Evolutionary conservation across 805 yeast species (phyloP).

Genomic region (Candida ulmi): DNA sequence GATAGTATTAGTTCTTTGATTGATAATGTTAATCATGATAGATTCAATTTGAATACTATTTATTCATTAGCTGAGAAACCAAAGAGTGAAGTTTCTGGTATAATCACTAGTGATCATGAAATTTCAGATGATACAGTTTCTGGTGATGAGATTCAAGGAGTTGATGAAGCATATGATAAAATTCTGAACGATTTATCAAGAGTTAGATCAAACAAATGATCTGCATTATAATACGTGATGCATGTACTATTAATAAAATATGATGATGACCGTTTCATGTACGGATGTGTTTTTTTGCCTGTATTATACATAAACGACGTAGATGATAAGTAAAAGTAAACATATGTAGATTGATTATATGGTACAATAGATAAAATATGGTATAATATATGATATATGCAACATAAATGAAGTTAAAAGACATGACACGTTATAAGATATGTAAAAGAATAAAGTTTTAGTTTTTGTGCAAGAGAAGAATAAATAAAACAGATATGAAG

Average conservation of each 20-base stretch:
- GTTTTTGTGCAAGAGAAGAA: too few species aligned
- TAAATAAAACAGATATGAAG: too few species aligned
- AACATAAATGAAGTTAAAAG: too few species aligned
- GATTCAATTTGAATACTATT: slow-evolving; percentile 45
- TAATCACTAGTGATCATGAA: slow-evolving; percentile 3
- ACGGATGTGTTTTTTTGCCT: too few species aligned
- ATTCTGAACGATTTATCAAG: not conserved
- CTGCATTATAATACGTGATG: not conserved
- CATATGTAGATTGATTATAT: too few species aligned
- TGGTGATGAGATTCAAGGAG: slow-evolving; percentile 58
- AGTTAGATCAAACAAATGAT: not conserved
- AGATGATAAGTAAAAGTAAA: not conserved
- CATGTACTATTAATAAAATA: too few species aligned
- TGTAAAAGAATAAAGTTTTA: too few species aligned
- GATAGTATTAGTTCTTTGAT: slow-evolving; percentile 64
- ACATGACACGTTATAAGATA: too few species aligned
- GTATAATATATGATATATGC: too few species aligned
- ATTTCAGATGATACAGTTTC: slow-evolving; percentile 57
- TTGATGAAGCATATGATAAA: slow-evolving; percentile 3
- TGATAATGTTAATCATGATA: slow-evolving; percentile 53
- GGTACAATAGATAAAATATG: too few species aligned
- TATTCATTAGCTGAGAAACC: slow-evolving; percentile 26
- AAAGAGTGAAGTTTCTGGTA: not conserved
- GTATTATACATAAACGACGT: not conserved
- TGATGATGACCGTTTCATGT: too few species aligned